A percentile compares a stretch with the other conserved stretches of the same genome.
These are phyloP conservation scores for Helotiales sp. DNA, from an alignment of 2,329 filamentous ascomycete genomes.

Conservation along the genomic window DNA sequence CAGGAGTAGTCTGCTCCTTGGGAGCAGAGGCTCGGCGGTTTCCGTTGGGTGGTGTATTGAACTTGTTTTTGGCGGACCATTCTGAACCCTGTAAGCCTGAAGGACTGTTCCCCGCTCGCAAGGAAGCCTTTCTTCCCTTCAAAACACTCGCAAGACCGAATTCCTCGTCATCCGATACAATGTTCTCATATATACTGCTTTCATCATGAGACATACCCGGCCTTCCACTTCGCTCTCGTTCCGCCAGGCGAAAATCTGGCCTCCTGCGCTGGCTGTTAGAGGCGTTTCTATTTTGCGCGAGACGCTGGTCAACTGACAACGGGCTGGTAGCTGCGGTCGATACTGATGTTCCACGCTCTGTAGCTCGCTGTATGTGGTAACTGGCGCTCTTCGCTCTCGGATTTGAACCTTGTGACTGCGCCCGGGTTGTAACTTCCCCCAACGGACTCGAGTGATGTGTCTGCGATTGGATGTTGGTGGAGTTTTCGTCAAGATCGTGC, in stretches of 20 bases:
- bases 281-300: conserved; percentile 12
- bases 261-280: conserved; percentile 20
- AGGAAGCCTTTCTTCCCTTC: conserved; percentile 23
- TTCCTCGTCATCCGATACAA: conserved; percentile 35
- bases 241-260: conserved; percentile 10
- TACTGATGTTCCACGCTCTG: conserved; percentile 36
- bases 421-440: conserved; percentile 16
- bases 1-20: conserved; percentile 21
- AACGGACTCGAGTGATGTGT: conserved; percentile 24
- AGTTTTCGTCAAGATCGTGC: conserved; percentile 12
- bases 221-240: conserved; percentile 14
- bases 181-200: conserved; percentile 37
- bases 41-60: conserved; percentile 35
- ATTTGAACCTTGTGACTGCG: conserved; percentile 19
- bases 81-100: conserved; percentile 27
- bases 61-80: conserved; percentile 25
- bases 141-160: conserved; percentile 24
- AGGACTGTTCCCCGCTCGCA: conserved; percentile 32
- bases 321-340: conserved; percentile 40
- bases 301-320: conserved; percentile 30
- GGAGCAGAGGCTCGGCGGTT: conserved; percentile 22
- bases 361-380: conserved; percentile 36
- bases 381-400: conserved; percentile 34
- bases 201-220: conserved; percentile 21
- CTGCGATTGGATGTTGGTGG: conserved; percentile 14